These are phyloP conservation scores for Fulvia fulva DNA, from an alignment of 2,329 filamentous ascomycete species.

Conservation along the genomic window DNA sequence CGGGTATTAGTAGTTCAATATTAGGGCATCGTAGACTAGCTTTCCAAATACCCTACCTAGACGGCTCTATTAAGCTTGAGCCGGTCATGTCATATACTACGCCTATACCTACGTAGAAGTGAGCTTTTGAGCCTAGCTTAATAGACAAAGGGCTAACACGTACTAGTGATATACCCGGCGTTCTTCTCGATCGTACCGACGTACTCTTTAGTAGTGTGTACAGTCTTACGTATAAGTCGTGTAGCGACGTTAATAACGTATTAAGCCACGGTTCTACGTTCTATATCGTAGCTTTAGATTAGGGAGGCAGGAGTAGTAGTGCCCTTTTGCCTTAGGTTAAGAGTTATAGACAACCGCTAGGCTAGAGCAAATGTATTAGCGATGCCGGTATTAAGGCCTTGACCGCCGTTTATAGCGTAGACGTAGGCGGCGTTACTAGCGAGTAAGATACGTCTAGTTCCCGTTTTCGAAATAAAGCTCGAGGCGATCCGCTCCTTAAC, in stretches of 20 bases:
- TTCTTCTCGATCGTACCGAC: slow-evolving; percentile 11
- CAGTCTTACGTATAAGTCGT: slow-evolving; percentile 9
- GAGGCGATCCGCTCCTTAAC: slow-evolving; percentile 13
- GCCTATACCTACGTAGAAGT: slow-evolving; percentile 1
- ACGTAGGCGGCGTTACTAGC: slow-evolving; percentile 36
- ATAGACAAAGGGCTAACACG: neutral
- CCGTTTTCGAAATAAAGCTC: slow-evolving; percentile 7
- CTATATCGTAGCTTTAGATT: slow-evolving; percentile 8
- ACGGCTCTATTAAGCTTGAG: slow-evolving; percentile 1
- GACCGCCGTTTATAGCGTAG: slow-evolving; percentile 36
- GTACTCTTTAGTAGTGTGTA: slow-evolving; percentile 9
- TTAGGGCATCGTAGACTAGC: slow-evolving; percentile 7
- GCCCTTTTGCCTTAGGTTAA: neutral
- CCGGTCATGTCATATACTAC: slow-evolving; percentile 4
- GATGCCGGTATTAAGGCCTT: slow-evolving; percentile 39
- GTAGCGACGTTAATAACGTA: slow-evolving; percentile 12
- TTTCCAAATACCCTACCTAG: slow-evolving; percentile 7
- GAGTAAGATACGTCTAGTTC: slow-evolving; percentile 22
- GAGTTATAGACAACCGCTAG: slow-evolving; percentile 24
- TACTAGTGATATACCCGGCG: slow-evolving; percentile 10
- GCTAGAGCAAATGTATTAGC: slow-evolving; percentile 36
- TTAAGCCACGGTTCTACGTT: slow-evolving; percentile 8
- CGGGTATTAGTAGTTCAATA: neutral
- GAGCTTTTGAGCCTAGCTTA: neutral
- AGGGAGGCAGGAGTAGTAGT: neutral